Conservation (phyloP, 768 basidiomycete species). For the Chalciporus chontae region DNA sequence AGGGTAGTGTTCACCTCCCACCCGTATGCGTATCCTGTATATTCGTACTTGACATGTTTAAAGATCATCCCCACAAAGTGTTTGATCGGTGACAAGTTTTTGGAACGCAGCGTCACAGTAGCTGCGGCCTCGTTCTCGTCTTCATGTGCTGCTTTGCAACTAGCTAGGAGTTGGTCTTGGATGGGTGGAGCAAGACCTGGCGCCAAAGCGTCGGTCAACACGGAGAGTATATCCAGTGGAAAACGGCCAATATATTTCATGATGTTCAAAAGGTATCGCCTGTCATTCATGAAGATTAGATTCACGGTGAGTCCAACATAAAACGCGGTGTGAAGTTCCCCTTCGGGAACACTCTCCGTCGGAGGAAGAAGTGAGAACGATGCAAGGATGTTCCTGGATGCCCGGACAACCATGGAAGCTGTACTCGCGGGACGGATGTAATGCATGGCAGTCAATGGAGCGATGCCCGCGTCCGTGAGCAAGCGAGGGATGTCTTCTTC, state of each 20-base stretch:
- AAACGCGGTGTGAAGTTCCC: conserved; percentile 32
- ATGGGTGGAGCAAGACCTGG: conserved; percentile 29
- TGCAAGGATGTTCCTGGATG: conserved; percentile 38
- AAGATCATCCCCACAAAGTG: conserved; percentile 52
- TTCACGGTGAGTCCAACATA: conserved; percentile 37
- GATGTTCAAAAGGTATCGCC: conserved; percentile 31
- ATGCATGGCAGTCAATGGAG: conserved; percentile 12
- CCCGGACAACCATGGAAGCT: conserved; percentile 37
- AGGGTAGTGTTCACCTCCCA: conserved; percentile 42
- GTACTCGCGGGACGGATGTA: conserved; percentile 31
- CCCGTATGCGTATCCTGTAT: conserved; percentile 43
- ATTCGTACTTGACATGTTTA: conserved; percentile 36
- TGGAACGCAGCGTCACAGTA: conserved; percentile 27
- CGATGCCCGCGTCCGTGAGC: conserved; percentile 26
- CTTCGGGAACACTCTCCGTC: conserved; percentile 25
- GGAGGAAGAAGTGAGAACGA: conserved; percentile 26
- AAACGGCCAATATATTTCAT: conserved; percentile 32
- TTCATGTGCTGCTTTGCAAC: conserved; percentile 31
- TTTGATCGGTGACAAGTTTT: conserved; percentile 24
- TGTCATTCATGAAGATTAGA: conserved; percentile 35
- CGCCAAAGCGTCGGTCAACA: conserved; percentile 36
- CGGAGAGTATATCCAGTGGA: conserved; percentile 43
- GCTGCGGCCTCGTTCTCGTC: conserved; percentile 29
- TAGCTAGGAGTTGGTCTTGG: conserved; percentile 26
- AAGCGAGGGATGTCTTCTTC: conserved; percentile 35